Conservation (phyloP, 2,329 filamentous ascomycete genomes). For the Xylaria sp. region DNA sequence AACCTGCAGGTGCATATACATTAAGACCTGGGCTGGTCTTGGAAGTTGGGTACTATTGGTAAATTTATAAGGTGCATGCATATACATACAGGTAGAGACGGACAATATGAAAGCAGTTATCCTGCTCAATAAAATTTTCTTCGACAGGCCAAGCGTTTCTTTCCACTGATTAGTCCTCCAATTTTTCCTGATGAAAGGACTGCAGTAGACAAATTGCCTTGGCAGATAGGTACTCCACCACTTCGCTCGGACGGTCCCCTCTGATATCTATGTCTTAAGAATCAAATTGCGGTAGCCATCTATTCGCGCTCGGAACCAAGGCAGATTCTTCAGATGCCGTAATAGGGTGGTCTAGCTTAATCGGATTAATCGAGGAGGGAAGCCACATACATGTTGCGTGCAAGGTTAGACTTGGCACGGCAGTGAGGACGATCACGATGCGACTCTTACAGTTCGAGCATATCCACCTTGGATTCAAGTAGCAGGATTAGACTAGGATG, state of each 20-base stretch:
- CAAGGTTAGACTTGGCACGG: neutral
- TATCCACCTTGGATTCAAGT: too few species aligned
- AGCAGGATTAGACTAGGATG: neutral
- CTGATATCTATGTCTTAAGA: neutral
- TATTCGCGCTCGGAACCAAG: neutral
- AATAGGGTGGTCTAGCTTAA: neutral
- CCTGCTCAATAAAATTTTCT: neutral
- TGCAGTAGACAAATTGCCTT: neutral
- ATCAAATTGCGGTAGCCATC: neutral
- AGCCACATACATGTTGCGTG: neutral
- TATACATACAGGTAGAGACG: neutral
- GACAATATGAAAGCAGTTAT: slow-evolving; percentile 1
- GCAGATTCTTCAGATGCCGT: neutral
- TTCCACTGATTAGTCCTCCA: too few species aligned
- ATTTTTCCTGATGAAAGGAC: neutral
- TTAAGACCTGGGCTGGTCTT: neutral
- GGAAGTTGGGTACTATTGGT: neutral
- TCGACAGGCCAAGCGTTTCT: neutral
- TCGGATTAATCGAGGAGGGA: neutral
- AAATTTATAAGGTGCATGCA: slow-evolving; percentile 10
- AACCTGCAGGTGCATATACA: neutral
- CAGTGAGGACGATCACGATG: slow-evolving; percentile 8
- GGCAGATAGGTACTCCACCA: neutral
- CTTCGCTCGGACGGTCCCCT: neutral
- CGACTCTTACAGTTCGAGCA: neutral